These are phyloP conservation scores for Pleurotus eryngii DNA, from an alignment of 768 basidiomycete species.

Conservation along the genomic window DNA sequence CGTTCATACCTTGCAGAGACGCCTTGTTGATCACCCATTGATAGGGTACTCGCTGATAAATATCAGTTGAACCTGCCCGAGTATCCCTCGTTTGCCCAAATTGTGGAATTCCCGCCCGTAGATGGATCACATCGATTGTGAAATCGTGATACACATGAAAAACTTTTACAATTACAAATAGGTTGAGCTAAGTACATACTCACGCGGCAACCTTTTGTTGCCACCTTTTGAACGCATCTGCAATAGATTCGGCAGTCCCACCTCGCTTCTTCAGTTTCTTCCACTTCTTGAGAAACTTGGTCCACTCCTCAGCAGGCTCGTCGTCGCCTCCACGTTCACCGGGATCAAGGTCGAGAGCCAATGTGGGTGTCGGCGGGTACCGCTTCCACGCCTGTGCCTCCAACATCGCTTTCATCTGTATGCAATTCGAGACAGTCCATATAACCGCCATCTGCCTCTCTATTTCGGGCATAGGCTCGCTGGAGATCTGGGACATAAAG, in stretches of 20 bases:
- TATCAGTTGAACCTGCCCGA: conserved; percentile 76
- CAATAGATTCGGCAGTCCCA: conserved; percentile 18
- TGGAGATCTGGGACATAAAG: conserved; percentile 30
- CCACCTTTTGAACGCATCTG: conserved; percentile 15
- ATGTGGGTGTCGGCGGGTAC: conserved; percentile 20
- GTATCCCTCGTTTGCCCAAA: conserved; percentile 79
- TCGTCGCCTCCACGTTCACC: conserved; percentile 16
- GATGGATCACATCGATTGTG: conserved; percentile 4
- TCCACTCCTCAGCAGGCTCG: conserved; percentile 17
- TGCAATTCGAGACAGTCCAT: conserved; percentile 10
- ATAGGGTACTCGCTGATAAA: conserved; percentile 69
- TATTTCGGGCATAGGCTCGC: conserved; percentile 11
- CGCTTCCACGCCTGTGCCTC: conserved; percentile 14
- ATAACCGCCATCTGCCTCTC: conserved; percentile 20
- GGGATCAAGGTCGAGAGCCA: conserved; percentile 23
- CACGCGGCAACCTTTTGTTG: not conserved
- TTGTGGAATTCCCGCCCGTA: conserved; percentile 65
- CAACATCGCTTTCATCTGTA: conserved; percentile 9
- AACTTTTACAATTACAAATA: not conserved
- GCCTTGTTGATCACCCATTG: too few relatives aligned
- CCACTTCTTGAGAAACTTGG: conserved; percentile 25
- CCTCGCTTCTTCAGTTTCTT: conserved; percentile 22
- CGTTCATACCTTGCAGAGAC: not conserved
- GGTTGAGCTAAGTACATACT: not conserved
- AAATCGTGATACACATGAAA: not conserved